Base-by-base conservation (phyloP, 192 early-diverging fungal genomes). In the Coemansia sp. region DNA sequence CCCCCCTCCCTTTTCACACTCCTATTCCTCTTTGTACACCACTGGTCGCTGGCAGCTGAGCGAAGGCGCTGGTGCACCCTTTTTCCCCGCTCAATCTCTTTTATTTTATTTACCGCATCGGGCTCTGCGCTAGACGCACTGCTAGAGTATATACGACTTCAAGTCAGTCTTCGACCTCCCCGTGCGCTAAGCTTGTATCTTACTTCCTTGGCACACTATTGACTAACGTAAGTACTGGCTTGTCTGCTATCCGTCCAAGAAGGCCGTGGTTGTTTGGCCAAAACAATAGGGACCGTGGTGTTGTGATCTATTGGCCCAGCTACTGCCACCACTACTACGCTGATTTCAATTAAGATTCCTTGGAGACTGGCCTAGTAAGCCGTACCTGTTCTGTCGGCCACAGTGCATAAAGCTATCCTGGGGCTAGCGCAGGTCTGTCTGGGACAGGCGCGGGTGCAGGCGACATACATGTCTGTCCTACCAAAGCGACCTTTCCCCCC, bases 181-280 rank as follows among this genome's bases (percentile, higher is more conserved):
- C 36, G 7, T 5, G 34, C 52, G 29, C 29, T 27, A 58, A 12
- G 13, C 55, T 29, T 34, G 55, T 6, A 4, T 34, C 13, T 16
- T 38, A 36, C 34, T 29, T 34, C 36, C 58, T 61, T 38, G 61
- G 38, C 31, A 20, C 61, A 62, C 38, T 62, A 62, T 62, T 62
- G 61, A 62, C 61, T 62, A 62, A 62, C 36, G 61, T 62, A 62
- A 41, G 61, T 41, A 40, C 38, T 24, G 34, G 36, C n/a, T 24
- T 62, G 61, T 41, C 15, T 2, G 20, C 60, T 16, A 24, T 18
- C 20, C n/a, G 22, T 38, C 38, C 8, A 22, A 33, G 13, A 43
- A 43, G 11, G 50, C 12, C 50, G 24, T 53, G 27, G 43, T 50
- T 52, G 52, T 55, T 27, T 31, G 27, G 55, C 55, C 16, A 34